Conservation (phyloP, 495 filamentous ascomycete genomes). For the Podospora pseudoanserina region DNA sequence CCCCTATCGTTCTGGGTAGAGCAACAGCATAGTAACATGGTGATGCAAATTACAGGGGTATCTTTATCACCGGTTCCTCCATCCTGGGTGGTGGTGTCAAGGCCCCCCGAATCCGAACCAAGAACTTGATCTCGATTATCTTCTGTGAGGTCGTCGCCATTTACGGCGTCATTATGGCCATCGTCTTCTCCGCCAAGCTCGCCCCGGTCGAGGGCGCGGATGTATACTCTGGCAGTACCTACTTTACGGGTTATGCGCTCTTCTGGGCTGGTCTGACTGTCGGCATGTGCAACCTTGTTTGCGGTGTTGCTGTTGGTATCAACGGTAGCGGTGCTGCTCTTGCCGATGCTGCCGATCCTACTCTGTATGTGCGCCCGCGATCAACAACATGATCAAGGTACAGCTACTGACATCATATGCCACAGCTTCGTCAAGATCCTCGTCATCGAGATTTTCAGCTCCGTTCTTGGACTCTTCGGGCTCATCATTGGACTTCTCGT, state of each 20-base stretch:
- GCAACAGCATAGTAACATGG: slow-evolving; percentile 27
- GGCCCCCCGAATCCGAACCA: slow-evolving; percentile 94
- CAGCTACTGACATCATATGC: slow-evolving; percentile 22
- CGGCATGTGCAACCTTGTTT: slow-evolving; percentile 90
- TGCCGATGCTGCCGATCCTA: slow-evolving; percentile 91
- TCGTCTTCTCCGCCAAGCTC: slow-evolving; percentile 90
- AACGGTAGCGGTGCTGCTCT: slow-evolving; percentile 95
- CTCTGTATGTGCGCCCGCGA: slow-evolving; percentile 59
- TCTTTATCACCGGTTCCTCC: slow-evolving; percentile 97
- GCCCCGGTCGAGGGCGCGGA: slow-evolving; percentile 59
- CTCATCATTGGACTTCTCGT: slow-evolving; percentile 91
- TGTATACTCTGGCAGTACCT: slow-evolving; percentile 66
- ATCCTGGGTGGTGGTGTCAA: slow-evolving; percentile 96
- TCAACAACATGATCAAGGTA: background rate
- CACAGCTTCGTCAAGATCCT: slow-evolving; percentile 95
- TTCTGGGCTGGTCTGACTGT: slow-evolving; percentile 96
- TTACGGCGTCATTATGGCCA: slow-evolving; percentile 99
- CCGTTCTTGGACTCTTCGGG: slow-evolving; percentile 95
- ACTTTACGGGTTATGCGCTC: slow-evolving; percentile 93
- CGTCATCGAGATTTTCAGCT: slow-evolving; percentile 99
- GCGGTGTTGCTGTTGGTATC: slow-evolving; percentile 95
- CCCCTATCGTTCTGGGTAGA: background rate
- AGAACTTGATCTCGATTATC: slow-evolving; percentile 99
- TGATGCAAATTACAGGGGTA: slow-evolving; percentile 64
- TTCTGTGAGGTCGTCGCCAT: slow-evolving; percentile 99